These are phyloP conservation scores for Quercus aquifolioides DNA, from an alignment of 306 rosid genomes.

Conservation along the genomic window DNA sequence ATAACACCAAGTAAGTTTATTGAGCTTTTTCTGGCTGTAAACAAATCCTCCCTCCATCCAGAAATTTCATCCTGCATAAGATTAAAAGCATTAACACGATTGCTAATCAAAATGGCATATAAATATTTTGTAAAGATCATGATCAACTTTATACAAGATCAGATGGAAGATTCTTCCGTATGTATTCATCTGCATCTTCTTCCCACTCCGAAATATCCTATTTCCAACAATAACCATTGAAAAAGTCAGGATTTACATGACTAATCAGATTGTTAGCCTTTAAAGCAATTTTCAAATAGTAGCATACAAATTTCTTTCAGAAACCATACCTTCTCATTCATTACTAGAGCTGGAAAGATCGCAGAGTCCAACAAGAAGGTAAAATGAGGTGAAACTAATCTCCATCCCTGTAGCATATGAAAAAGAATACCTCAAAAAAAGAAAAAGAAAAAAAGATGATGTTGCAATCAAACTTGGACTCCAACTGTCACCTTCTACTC, in stretches of 20 bases:
- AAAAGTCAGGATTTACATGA: conserved; percentile 9
- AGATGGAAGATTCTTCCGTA: conserved; percentile 85
- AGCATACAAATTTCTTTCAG: background rate
- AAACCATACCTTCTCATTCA: conserved; percentile 77
- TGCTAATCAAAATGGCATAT: conserved; percentile 7
- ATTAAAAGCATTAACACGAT: conserved; percentile 16
- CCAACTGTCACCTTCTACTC: background rate
- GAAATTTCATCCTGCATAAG: conserved; percentile 65
- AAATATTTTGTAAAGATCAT: conserved; percentile 3
- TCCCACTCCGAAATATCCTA: conserved; percentile 89
- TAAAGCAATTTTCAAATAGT: conserved; percentile 2
- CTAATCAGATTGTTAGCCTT: conserved; percentile 1
- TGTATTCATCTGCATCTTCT: conserved; percentile 87
- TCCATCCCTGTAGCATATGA: conserved; percentile 75
- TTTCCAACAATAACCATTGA: conserved; percentile 25
- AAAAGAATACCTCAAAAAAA: conserved; percentile 18
- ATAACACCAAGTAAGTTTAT: conserved; percentile 79
- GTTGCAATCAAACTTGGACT: background rate
- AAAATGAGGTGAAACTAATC: conserved; percentile 85
- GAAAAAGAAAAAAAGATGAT: conserved; percentile 3
- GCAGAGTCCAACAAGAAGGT: conserved; percentile 65
- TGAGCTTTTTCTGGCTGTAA: conserved; percentile 91
- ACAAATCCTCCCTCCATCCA: conserved; percentile 90
- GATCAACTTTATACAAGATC: conserved; percentile 56
- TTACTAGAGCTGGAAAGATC: conserved; percentile 69